Percentiles rank a stretch among this genome's conserved stretches.
phyloP scores from a whole-genome alignment of 352 stramenopile genomes.

The Pythium brachiatum region DNA sequence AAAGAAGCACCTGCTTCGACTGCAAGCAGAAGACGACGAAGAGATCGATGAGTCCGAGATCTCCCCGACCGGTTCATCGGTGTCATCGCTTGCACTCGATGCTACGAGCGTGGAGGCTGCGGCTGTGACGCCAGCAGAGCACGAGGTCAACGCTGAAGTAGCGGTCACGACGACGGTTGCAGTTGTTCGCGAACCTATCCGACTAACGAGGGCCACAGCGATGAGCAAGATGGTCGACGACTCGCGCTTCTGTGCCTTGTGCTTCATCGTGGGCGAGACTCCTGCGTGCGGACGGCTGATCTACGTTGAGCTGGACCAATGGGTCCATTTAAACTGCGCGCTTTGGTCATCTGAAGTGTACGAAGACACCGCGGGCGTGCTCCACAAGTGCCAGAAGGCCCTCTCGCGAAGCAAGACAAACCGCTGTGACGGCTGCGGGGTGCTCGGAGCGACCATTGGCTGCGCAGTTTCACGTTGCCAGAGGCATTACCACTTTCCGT shows the following conservation, averaged over 20 bases:
- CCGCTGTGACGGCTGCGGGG: conserved; percentile 89
- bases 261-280: conserved; percentile 80
- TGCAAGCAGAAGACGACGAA: conserved; percentile 27
- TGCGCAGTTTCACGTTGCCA: conserved; percentile 86
- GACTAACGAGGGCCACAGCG: neutral
- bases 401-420: conserved; percentile 84
- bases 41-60: conserved; percentile 18
- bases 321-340: conserved; percentile 92
- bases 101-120: neutral
- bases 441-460: conserved; percentile 90
- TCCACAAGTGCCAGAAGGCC: conserved; percentile 88
- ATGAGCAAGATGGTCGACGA: conserved; percentile 42
- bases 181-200: neutral
- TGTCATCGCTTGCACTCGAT: conserved; percentile 8
- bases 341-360: conserved; percentile 93
- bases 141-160: neutral
- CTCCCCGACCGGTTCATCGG: conserved; percentile 14
- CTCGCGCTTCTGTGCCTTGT: conserved; percentile 74
- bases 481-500: conserved; percentile 93
- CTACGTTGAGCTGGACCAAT: conserved; percentile 80
- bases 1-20: conserved; percentile 52
- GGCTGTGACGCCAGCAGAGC: neutral
- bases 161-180: neutral
- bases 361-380: conserved; percentile 63
- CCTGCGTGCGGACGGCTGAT: conserved; percentile 71